Evolutionary conservation across 2,329 filamentous ascomycete genomes (phyloP).

Genomic region (Exophiala mesophila): DNA sequence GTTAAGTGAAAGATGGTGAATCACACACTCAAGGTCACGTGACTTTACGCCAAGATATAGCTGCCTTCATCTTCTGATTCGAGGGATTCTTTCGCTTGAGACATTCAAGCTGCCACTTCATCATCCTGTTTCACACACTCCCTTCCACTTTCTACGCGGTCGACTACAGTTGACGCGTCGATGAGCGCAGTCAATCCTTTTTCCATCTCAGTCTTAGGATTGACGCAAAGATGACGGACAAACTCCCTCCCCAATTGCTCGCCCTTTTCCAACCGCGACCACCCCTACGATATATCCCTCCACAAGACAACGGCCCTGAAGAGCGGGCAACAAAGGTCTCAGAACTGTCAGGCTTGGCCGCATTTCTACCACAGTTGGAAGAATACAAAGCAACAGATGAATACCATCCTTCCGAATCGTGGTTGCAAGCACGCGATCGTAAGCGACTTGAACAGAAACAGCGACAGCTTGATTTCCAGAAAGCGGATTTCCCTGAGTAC

Average conservation of each 20-base stretch:
- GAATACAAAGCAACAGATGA: conserved; percentile 73
- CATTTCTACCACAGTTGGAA: conserved; percentile 67
- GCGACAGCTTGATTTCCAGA: conserved; percentile 55
- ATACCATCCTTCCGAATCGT: conserved; percentile 83
- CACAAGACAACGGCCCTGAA: conserved; percentile 76
- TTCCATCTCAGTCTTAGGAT: conserved; percentile 17
- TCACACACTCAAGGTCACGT: too few relatives aligned
- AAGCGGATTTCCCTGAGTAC: conserved; percentile 62
- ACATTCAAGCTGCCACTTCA: too few relatives aligned
- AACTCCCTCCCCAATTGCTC: conserved; percentile 85
- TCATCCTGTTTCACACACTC: too few relatives aligned
- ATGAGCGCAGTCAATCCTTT: conserved; percentile 4
- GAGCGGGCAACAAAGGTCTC: conserved; percentile 63
- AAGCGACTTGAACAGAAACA: conserved; percentile 75
- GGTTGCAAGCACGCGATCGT: conserved; percentile 81
- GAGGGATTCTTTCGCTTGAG: too few relatives aligned
- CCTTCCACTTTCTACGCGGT: conserved; percentile 3
- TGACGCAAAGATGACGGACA: conserved; percentile 73
- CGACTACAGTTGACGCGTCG: conserved; percentile 1
- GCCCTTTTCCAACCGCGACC: conserved; percentile 93
- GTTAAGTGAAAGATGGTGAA: too few relatives aligned
- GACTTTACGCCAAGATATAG: too few relatives aligned
- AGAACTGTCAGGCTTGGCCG: conserved; percentile 66
- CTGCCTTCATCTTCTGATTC: too few relatives aligned
- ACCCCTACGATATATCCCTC: conserved; percentile 81